phyloP scores from a whole-genome alignment of 2,329 filamentous ascomycete genomes.

The Lachnellula suecica region DNA sequence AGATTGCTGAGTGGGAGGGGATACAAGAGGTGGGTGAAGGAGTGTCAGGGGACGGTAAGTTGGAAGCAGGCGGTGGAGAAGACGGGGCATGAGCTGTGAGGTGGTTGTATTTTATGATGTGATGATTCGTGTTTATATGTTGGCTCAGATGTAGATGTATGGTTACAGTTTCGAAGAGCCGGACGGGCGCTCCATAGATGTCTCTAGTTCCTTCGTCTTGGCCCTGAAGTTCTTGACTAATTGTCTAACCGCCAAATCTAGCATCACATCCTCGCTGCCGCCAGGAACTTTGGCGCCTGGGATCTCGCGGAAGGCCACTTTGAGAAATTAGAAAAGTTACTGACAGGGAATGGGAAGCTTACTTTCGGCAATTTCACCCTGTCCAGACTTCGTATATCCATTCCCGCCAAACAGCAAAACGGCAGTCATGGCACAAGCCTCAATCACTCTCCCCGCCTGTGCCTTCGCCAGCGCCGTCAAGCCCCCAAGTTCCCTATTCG shows the following conservation, averaged over 20 bases:
- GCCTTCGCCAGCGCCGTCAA: constrained; percentile 73
- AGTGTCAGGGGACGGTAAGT: constrained; percentile 12
- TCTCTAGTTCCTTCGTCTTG: constrained; percentile 53
- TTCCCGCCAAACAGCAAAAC: constrained; percentile 73
- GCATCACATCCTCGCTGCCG: constrained; percentile 71
- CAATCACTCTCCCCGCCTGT: constrained; percentile 68
- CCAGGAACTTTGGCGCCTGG: constrained; percentile 63
- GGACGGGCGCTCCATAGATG: constrained; percentile 14
- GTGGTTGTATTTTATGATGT: constrained; percentile 13
- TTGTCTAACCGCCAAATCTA: constrained; percentile 69
- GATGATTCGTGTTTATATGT: no score
- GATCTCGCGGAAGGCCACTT: constrained; percentile 64
- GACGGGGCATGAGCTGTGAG: constrained; percentile 20
- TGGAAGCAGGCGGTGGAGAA: constrained; percentile 15
- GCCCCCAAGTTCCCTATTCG: constrained; percentile 65
- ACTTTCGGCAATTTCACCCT: constrained; percentile 71
- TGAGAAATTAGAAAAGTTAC: no score
- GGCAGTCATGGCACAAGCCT: constrained; percentile 68
- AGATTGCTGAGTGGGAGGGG: no score
- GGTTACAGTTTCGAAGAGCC: constrained; percentile 45
- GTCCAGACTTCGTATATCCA: constrained; percentile 67
- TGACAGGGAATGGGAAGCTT: no score
- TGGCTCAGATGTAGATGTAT: no score
- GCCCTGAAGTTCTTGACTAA: constrained; percentile 67
- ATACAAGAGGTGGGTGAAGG: no score